Base-by-base conservation (phyloP, 805 yeast species). In the Yarrowia porcina region DNA sequence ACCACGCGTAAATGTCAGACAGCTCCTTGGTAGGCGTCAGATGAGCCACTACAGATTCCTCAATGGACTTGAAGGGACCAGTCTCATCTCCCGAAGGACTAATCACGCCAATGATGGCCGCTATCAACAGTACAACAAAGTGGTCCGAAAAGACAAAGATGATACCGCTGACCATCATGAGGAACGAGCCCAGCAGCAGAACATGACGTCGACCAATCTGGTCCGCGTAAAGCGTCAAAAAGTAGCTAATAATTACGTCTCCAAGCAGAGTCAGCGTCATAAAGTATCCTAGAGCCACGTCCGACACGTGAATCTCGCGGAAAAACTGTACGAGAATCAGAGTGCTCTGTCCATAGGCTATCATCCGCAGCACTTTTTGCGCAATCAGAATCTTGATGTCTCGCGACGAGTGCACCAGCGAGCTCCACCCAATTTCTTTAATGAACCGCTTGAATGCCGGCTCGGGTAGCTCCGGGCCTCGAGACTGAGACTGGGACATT, bases 31-130 rank as follows among this genome's bases (percentile, higher is more conserved):
- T 67, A 7, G 76, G 70, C 4, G 77, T 75, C 64, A 83, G 69
- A 17, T 82, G 79, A 0, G 86, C 83, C 36, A 83, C 73, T 0
- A 81, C 70, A 30, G 82, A 75, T 65, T 82, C 85, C 67, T 83
- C 87, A n/a, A 83, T 73, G 9, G 84, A 79, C 64, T 85, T 73
- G 70, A 82, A 83, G 0, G 86, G 84, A 0, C 86, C 86, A 23
- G 81, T 83, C 64, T 83, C 87, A 6, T 80, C 80, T 4, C 87
- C 87, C n/a, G 80, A 74, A 2, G 85, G 84, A 1, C 85, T 81
- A 23, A 83, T 74, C n/a, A 82, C 79, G 2, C 87, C 87, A 11
- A 80, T 44, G 15, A 80, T 70, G 1, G 82, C 77, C 1, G 79
- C 74, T 0, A 72, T 52, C 39, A 77, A 71, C 52, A 83, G 69